Base-by-base conservation (phyloP, 192 early-diverging fungal genomes). In the Pecoramyces ruminantium region DNA sequence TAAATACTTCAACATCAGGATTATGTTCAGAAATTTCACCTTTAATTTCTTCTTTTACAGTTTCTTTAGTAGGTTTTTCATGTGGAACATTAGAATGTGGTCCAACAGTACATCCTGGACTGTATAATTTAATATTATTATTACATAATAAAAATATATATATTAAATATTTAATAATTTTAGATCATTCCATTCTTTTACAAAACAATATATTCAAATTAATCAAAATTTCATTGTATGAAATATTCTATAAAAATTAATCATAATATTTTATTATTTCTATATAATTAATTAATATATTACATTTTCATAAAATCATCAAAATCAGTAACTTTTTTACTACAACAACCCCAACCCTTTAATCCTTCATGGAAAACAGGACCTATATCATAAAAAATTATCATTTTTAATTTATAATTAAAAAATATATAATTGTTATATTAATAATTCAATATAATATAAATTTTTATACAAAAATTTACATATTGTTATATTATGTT, bases 341-440 rank as follows among this genome's bases (percentile, higher is more conserved):
- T 13, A 51, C 42, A 51, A 21, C 42, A 51, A 21, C 42, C 42
- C 42, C 42, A 51, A 51, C 42, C 79, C 79, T 88, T 86, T 77
- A 87, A 80, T 82, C 96, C 97, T 84, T 99, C 97, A 86, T 98
- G 97, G 86, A 99, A 99, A 78, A 96, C 91, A 25, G 97, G 97
- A 28, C 88, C 91, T n/a, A n/a, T n/a, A n/a, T n/a, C n/a, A n/a
- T n/a, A n/a, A n/a, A n/a, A n/a, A n/a, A n/a, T n/a, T n/a, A n/a
- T n/a, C n/a, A n/a, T n/a, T n/a, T n/a, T n/a, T n/a, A n/a, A n/a
- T n/a, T n/a, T n/a, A n/a, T n/a, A n/a, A n/a, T n/a, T n/a, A n/a
- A n/a, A n/a, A n/a, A n/a, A n/a, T n/a, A n/a, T n/a, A n/a, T n/a
- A n/a, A n/a, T n/a, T n/a, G n/a, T n/a, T n/a, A n/a, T n/a, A n/a